Evolutionary conservation across 192 early-diverging fungal genomes (phyloP).

Genomic region (Coemansia sp.): DNA sequence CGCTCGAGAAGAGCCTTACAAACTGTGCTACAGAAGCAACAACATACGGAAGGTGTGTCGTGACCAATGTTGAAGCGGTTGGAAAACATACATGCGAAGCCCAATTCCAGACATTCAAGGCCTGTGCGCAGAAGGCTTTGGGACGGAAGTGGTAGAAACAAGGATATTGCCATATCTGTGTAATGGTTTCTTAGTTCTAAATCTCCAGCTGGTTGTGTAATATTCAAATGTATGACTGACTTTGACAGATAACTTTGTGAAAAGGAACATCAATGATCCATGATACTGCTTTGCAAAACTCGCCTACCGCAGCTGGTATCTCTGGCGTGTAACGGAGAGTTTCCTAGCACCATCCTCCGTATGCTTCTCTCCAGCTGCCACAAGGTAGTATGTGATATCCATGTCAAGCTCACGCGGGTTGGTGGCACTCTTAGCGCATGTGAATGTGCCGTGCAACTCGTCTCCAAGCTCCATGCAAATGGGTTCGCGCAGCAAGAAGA

Average conservation of each 20-base stretch:
- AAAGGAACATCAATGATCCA: no score
- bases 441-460: conserved; percentile 62
- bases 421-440: conserved; percentile 61
- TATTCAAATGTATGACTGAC: no score
- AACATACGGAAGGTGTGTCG: conserved; percentile 60
- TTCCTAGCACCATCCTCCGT: neutral
- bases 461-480: conserved; percentile 58
- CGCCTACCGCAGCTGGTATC: conserved; percentile 38
- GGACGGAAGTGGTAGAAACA: conserved; percentile 42
- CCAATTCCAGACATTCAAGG: conserved; percentile 62
- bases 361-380: conserved; percentile 8
- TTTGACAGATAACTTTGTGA: no score
- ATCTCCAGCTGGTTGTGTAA: no score
- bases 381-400: conserved; percentile 56
- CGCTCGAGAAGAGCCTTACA: conserved; percentile 47
- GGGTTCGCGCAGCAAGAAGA: conserved; percentile 71
- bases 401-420: conserved; percentile 76
- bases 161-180: neutral
- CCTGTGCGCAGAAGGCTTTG: conserved; percentile 58
- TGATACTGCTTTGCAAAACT: neutral
- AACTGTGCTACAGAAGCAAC: conserved; percentile 47
- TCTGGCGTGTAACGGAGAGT: conserved; percentile 17
- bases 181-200: no score
- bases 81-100: conserved; percentile 60
- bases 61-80: conserved; percentile 54